Evolutionary conservation across 2,329 filamentous ascomycete genomes (phyloP).

Genomic region (Dryadomyces sulphureus): DNA sequence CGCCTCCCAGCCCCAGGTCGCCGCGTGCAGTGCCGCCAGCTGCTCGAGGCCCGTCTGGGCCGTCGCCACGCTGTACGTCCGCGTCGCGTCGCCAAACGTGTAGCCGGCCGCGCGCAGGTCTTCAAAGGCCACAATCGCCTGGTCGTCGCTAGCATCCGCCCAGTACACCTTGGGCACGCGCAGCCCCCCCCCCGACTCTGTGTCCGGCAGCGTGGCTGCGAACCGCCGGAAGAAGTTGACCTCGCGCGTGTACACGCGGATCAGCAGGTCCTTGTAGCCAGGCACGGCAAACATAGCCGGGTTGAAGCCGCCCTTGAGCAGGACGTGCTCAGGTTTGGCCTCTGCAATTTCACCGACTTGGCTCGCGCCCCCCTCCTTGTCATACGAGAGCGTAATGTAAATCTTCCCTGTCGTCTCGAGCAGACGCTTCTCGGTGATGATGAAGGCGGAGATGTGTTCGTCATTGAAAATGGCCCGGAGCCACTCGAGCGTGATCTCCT

Average conservation of each 20-base stretch:
- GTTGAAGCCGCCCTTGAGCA: constrained; percentile 45
- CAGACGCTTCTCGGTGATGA: constrained; percentile 1
- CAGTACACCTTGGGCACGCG: constrained; percentile 9
- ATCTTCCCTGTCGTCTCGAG: constrained; percentile 6
- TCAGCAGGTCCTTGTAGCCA: constrained; percentile 9
- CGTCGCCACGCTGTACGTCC: constrained; percentile 11
- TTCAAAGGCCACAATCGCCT: constrained; percentile 54
- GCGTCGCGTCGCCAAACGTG: constrained; percentile 28
- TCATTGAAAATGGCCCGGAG: constrained; percentile 2
- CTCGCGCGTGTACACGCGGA: constrained; percentile 15
- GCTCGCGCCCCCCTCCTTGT: background rate
- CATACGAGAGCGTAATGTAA: constrained; percentile 11
- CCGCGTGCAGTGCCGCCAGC: constrained; percentile 20
- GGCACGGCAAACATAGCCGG: constrained; percentile 24
- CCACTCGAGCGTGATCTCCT: constrained; percentile 4
- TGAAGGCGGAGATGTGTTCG: constrained; percentile 1
- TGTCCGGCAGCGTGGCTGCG: constrained; percentile 5
- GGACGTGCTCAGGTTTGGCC: constrained; percentile 8
- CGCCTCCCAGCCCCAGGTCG: constrained; percentile 11
- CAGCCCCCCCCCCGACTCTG: constrained; percentile 14
- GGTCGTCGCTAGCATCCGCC: constrained; percentile 16
- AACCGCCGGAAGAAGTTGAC: constrained; percentile 12
- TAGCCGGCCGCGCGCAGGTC: constrained; percentile 45
- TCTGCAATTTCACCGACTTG: constrained; percentile 9
- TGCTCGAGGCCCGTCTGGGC: constrained; percentile 17